These are phyloP conservation scores for Zygosaccharomyces bailii DNA, from an alignment of 805 yeast genomes.

Conservation along the genomic window DNA sequence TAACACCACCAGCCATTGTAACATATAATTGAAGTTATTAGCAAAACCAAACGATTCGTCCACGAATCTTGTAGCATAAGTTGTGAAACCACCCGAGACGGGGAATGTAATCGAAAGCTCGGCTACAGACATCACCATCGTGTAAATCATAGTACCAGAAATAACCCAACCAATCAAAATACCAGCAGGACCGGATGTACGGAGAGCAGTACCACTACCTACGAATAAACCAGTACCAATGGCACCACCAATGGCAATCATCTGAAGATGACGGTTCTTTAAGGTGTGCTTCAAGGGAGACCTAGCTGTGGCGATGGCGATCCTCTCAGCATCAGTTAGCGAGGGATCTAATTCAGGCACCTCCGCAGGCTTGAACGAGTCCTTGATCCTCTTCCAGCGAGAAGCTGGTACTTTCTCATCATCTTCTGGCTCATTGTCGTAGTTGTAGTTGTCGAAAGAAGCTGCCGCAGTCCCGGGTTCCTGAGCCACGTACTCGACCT, in stretches of 20 bases:
- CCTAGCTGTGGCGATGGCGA: slow-evolving; percentile 44
- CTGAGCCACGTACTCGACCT: slow-evolving; percentile 13
- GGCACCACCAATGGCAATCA: slow-evolving; percentile 70
- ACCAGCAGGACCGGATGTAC: slow-evolving; percentile 67
- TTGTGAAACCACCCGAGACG: slow-evolving; percentile 59
- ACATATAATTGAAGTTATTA: slow-evolving; percentile 53
- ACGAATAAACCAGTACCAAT: slow-evolving; percentile 76
- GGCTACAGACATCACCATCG: slow-evolving; percentile 59
- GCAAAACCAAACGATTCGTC: slow-evolving; percentile 64
- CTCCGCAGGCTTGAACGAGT: slow-evolving; percentile 46
- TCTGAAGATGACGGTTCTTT: slow-evolving; percentile 54
- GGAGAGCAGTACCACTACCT: slow-evolving; percentile 61
- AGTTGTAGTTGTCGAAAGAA: slow-evolving; percentile 5
- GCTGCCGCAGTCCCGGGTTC: slow-evolving; percentile 11
- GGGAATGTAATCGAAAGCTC: slow-evolving; percentile 61
- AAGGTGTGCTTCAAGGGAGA: slow-evolving; percentile 56
- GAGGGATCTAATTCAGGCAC: slow-evolving; percentile 39
- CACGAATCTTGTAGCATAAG: slow-evolving; percentile 57
- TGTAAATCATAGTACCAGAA: slow-evolving; percentile 53
- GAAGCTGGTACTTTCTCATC: slow-evolving; percentile 4
- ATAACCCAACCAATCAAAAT: slow-evolving; percentile 52
- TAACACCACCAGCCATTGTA: slow-evolving; percentile 50
- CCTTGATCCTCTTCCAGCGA: slow-evolving; percentile 45
- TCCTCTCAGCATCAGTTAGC: slow-evolving; percentile 44
- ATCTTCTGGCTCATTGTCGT: slow-evolving; percentile 3